Percentiles rank a stretch among this genome's conserved stretches.
Conservation (phyloP, 1,284 basidiomycete genomes). For the Puccinia coronata region DNA sequence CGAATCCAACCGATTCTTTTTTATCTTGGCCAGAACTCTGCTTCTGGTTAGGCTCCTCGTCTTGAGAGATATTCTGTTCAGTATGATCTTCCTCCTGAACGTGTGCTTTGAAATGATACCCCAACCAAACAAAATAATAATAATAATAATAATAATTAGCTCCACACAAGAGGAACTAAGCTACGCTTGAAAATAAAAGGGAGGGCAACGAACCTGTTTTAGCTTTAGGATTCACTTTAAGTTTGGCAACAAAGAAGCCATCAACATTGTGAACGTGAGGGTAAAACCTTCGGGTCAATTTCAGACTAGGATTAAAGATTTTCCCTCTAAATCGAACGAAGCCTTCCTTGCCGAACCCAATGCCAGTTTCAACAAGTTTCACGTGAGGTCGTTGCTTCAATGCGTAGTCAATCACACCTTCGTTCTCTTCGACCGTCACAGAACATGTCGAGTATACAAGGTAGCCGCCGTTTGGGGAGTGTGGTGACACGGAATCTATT, state of each 20-base stretch:
- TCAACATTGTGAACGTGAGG: slow-evolving; percentile 72
- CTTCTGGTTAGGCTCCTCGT: slow-evolving; percentile 39
- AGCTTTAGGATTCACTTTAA: slow-evolving; percentile 79
- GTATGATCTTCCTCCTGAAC: slow-evolving; percentile 3
- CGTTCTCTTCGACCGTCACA: slow-evolving; percentile 97
- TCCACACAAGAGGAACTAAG: not conserved
- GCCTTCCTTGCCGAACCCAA: slow-evolving; percentile 90
- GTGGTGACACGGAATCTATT: slow-evolving; percentile 89
- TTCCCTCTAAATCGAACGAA: slow-evolving; percentile 88
- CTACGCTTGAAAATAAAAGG: not conserved
- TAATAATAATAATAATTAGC: no score
- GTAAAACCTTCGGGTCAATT: slow-evolving; percentile 82
- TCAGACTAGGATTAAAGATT: slow-evolving; percentile 76
- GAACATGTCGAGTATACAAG: slow-evolving; percentile 99
- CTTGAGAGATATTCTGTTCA: slow-evolving; percentile 47
- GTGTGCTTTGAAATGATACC: not conserved
- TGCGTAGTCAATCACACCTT: slow-evolving; percentile 98
- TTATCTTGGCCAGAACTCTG: not conserved
- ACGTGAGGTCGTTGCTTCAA: slow-evolving; percentile 93
- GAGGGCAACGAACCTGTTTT: slow-evolving; percentile 61
- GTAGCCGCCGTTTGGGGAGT: slow-evolving; percentile 87
- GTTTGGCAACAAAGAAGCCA: slow-evolving; percentile 97
- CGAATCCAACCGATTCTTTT: slow-evolving; percentile 50
- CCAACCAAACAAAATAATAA: not conserved
- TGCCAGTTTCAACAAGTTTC: slow-evolving; percentile 86